Evolutionary conservation across 2,329 filamentous ascomycete genomes (phyloP).

Genomic region (Bipolaris oryzae): DNA sequence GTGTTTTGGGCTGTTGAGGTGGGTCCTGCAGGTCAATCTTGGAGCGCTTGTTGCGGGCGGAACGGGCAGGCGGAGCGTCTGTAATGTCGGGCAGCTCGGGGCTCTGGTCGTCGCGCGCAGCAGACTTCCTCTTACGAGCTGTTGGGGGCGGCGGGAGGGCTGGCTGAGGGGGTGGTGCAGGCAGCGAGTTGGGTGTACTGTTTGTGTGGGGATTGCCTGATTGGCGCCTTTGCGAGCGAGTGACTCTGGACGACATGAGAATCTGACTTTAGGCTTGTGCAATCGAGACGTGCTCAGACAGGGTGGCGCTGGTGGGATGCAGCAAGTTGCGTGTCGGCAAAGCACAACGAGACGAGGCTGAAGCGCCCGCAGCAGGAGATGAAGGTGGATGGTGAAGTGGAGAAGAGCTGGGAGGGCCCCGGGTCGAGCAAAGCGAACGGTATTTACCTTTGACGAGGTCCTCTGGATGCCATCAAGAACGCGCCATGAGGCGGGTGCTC

Average conservation of each 20-base stretch:
- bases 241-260: constrained; percentile 97
- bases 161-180: constrained; percentile 47
- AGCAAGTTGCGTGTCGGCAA: constrained; percentile 31
- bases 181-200: constrained; percentile 48
- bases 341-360: constrained; percentile 28
- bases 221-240: constrained; percentile 91
- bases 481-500: constrained; percentile 49
- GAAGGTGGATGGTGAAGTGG: constrained; percentile 3
- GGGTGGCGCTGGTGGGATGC: constrained; percentile 34
- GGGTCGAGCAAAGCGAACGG: constrained; percentile 26
- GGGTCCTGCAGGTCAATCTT: constrained; percentile 67
- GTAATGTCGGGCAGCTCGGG: constrained; percentile 54
- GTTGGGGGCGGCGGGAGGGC: constrained; percentile 54
- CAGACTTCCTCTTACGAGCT: constrained; percentile 78
- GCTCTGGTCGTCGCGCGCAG: constrained; percentile 52
- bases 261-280: constrained; percentile 44
- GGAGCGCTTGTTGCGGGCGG: constrained; percentile 56
- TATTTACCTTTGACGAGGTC: constrained; percentile 33
- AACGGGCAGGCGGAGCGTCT: constrained; percentile 36
- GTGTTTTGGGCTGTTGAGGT: constrained; percentile 49
- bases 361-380: constrained; percentile 19
- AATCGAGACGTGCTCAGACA: constrained; percentile 39
- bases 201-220: constrained; percentile 61
- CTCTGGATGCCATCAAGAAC: constrained; percentile 39
- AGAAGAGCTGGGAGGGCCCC: constrained; percentile 17